Base-by-base conservation (phyloP, 495 filamentous ascomycete species). In the Geopyxis carbonaria region DNA sequence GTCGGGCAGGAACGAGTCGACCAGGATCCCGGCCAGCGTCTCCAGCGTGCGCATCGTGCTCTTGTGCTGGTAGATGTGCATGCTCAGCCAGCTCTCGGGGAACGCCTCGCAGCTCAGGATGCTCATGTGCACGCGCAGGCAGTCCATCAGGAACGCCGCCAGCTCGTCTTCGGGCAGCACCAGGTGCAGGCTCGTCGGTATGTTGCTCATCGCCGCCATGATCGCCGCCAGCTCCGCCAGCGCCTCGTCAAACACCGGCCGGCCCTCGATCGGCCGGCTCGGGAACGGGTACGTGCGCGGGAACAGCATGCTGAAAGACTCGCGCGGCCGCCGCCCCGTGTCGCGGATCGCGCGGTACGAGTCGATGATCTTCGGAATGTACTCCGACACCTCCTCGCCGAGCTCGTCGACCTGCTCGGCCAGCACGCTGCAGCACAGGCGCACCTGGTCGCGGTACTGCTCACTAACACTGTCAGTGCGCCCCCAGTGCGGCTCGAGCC, bases 401-500 rank as follows among this genome's bases (percentile, higher is more conserved):
- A 84, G 70, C 45, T 80, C 72, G 19, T 73, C 67, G 34, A 84
- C 66, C 54, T 95, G 76, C 40, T 76, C 78, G 2, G 89, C 79
- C 14, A 95, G 70, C 33, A 95, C 80, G 1, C 87, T 83, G 55
- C 81, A 89, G 54, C 82, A 87, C 15, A 97, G 64, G 4, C 89
- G 80, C 11, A 94, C 80, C 61, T 97, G 89, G 13, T 93, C 82
- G 44, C 75, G 79, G 69, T 82, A 99, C 53, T 91, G 84, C 8
- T 80, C 73, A 3, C 75, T 84, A 1, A 89, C 73, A 22, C 72
- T 64, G 1, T 69, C 64, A 5, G 67, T 71, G 36, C 70, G 70
- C 22, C 89, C 89, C 89, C 89, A 99, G 59, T 95, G 83, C 5
- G 87, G 87, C 2, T 75, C 78, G 48, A 99, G 69, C 89, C 89